Conservation (phyloP, 257 asterid genomes). For the Solanum chilense region DNA sequence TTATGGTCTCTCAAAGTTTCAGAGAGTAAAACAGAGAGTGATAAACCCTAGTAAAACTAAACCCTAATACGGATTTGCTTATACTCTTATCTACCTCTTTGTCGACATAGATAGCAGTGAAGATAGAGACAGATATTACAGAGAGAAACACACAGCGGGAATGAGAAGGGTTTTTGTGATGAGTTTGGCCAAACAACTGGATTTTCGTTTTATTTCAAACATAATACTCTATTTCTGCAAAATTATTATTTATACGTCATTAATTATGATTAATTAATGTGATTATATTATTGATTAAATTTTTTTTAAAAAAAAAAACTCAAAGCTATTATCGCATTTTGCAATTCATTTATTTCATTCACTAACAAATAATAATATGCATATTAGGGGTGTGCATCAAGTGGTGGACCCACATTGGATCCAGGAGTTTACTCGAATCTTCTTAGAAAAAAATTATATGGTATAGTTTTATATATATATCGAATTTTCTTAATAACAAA, state of each 20-base stretch:
- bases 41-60: background rate
- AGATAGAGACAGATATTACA: background rate
- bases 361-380: too few relatives aligned
- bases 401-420: too few relatives aligned
- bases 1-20: background rate
- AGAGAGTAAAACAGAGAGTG: background rate
- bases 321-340: too few relatives aligned
- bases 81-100: background rate
- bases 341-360: too few relatives aligned
- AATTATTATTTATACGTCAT: background rate
- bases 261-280: too few relatives aligned
- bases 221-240: background rate
- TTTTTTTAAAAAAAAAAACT: too few relatives aligned
- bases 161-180: background rate
- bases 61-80: background rate
- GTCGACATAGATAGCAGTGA: background rate
- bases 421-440: too few relatives aligned
- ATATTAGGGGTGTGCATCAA: too few relatives aligned
- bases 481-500: too few relatives aligned
- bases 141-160: background rate
- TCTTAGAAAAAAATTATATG: too few relatives aligned
- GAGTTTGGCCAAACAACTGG: background rate
- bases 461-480: too few relatives aligned
- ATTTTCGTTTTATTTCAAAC: background rate
- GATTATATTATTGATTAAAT: too few relatives aligned